Conservation (phyloP, 225 moss, liverwort and hornwort species). For the Sphagnum tenellum region DNA sequence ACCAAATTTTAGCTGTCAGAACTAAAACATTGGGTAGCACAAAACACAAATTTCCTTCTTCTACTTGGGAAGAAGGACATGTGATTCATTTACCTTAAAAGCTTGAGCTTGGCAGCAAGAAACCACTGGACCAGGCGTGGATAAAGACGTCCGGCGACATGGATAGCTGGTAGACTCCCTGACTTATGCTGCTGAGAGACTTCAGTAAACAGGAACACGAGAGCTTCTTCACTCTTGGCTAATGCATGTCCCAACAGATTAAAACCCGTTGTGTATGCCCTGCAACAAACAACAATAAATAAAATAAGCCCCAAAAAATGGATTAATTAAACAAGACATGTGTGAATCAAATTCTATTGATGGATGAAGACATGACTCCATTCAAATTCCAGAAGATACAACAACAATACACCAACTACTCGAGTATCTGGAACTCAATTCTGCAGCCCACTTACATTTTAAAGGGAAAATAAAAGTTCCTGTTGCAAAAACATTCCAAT, state of each 20-base stretch:
- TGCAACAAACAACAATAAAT: not conserved
- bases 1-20: no score
- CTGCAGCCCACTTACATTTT: not conserved
- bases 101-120: conserved; percentile 19
- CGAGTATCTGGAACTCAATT: not conserved
- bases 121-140: conserved; percentile 25
- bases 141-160: conserved; percentile 14
- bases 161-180: conserved; percentile 5
- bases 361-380: not conserved
- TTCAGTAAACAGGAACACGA: conserved; percentile 8
- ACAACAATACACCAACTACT: not conserved
- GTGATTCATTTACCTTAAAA: conserved; percentile 12
- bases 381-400: not conserved
- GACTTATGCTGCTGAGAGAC: not conserved
- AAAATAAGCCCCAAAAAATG: not conserved
- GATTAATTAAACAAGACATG: not conserved
- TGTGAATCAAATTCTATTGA: not conserved
- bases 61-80: no score
- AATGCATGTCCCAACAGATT: conserved; percentile 4
- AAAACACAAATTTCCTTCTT: no score
- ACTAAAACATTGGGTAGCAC: no score
- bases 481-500: not conserved
- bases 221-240: conserved; percentile 19
- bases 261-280: conserved; percentile 6
- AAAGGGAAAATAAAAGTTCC: not conserved